These are phyloP conservation scores for Ceratocystis variospora DNA, from an alignment of 2,329 filamentous ascomycete species.

Conservation along the genomic window DNA sequence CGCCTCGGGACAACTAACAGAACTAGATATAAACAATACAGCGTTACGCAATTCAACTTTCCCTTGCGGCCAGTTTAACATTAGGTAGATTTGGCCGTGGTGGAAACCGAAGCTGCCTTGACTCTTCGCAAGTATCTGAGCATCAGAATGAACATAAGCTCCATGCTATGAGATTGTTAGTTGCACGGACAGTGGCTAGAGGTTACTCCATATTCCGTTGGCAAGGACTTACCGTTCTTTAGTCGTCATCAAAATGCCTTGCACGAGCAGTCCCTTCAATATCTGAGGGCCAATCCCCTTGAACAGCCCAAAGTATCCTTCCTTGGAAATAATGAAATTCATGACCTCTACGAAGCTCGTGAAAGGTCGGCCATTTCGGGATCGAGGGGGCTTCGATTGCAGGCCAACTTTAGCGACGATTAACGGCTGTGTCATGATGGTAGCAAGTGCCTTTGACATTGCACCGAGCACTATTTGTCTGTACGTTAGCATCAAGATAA, in stretches of 20 bases:
- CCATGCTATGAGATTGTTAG: constrained; percentile 45
- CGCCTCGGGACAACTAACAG: too few relatives aligned
- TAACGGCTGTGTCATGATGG: constrained; percentile 80
- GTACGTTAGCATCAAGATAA: neutral
- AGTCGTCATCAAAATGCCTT: constrained; percentile 97
- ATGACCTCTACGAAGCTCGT: constrained; percentile 90
- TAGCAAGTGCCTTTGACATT: constrained; percentile 83
- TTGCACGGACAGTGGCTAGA: neutral
- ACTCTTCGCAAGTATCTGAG: constrained; percentile 67
- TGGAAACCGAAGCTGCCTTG: constrained; percentile 26
- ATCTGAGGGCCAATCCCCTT: constrained; percentile 95
- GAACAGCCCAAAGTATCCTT: constrained; percentile 73
- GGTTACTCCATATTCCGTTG: neutral
- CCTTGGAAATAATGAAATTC: constrained; percentile 80
- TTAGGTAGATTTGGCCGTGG: constrained; percentile 1
- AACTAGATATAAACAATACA: too few relatives aligned
- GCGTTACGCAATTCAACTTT: neutral
- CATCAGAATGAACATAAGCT: constrained; percentile 73
- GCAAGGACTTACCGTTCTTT: constrained; percentile 63
- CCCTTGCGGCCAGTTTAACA: neutral
- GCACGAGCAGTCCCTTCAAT: constrained; percentile 80
- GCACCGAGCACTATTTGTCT: constrained; percentile 61
- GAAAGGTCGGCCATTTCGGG: constrained; percentile 78
- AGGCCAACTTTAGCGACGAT: constrained; percentile 97
- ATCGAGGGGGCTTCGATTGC: constrained; percentile 79